Conservation (phyloP, 495 filamentous ascomycete genomes). For the Annulohypoxylon nitens region DNA sequence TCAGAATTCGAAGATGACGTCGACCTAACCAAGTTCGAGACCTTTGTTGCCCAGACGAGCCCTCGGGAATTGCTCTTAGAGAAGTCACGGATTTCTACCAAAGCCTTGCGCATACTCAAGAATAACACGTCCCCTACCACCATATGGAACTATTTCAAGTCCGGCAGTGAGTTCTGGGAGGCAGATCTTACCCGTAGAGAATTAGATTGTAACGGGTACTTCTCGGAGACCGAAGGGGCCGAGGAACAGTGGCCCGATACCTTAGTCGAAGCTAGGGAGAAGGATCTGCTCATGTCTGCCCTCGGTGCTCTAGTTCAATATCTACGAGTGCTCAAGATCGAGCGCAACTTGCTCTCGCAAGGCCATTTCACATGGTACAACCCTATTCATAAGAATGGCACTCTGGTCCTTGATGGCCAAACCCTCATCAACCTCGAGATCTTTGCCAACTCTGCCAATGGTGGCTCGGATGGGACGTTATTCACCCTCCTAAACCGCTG, state of each 20-base stretch:
- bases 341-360: conserved; percentile 86
- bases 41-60: conserved; percentile 91
- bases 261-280: conserved; percentile 79
- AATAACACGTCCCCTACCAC: conserved; percentile 94
- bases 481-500: conserved; percentile 93
- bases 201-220: conserved; percentile 85
- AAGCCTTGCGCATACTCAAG: conserved; percentile 92
- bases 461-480: conserved; percentile 84
- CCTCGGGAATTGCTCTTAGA: conserved; percentile 93
- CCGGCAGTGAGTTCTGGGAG: conserved; percentile 92
- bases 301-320: conserved; percentile 93
- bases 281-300: conserved; percentile 90
- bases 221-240: conserved; percentile 72
- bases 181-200: conserved; percentile 85
- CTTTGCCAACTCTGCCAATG: conserved; percentile 94
- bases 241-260: conserved; percentile 81
- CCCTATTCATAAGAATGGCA: conserved; percentile 93
- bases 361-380: conserved; percentile 94
- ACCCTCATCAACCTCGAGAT: conserved; percentile 98
- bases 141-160: conserved; percentile 94
- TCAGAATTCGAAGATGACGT: conserved; percentile 92
- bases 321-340: conserved; percentile 87
- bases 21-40: conserved; percentile 98
- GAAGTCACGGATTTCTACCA: conserved; percentile 85
- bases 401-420: conserved; percentile 94